Base-by-base conservation (phyloP, 2,329 filamentous ascomycete genomes). In the Xylariales sp. region DNA sequence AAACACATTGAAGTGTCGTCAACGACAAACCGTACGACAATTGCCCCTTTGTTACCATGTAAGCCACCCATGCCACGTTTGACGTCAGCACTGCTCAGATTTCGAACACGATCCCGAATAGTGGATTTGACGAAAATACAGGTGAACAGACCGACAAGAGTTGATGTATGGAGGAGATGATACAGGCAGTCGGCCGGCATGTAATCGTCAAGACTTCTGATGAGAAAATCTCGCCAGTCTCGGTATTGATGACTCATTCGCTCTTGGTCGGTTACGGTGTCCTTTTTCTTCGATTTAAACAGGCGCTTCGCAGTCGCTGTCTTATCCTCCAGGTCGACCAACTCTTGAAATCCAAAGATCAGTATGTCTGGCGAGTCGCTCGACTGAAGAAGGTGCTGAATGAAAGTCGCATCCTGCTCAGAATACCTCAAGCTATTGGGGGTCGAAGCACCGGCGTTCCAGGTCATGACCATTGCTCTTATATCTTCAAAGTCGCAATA, bases 271-370 rank as follows among this genome's bases (percentile, higher is more conserved):
- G 84, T 80, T 9, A 84, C 51, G 21, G 57, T 80, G 21, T 86
- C 82, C 55, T 88, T 86, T 59, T 95, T 95, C 62, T 93, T 93
- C 52, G 86, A 88, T 57, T 90, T 93, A 59, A 97, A 84, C 52
- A 97, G 82, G 42, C 87, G 88, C 66, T 93, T 96, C n/a, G 93
- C 93, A 16, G 91, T 97, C 38, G 94, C 86, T 51, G 90, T 94
- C 68, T 97, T 97, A 66, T 98, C 88, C 61, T 98, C 93, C 6
- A 98, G 72, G 57, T 98, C 93, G 4, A 98, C 93, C n/a, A 98
- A 74, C 63, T 98, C 93, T 62, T 98, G 93, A 62, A 98, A 98
- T 1, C 90, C 91, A 69, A 98, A 98, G 1, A 97, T 79, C 3
- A 97, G 67, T 37, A 98, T 89, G 52, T 97, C 93, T 0, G 93